Base-by-base conservation (phyloP, 2,329 filamentous ascomycete species). In the Talaromyces pinophilus region DNA sequence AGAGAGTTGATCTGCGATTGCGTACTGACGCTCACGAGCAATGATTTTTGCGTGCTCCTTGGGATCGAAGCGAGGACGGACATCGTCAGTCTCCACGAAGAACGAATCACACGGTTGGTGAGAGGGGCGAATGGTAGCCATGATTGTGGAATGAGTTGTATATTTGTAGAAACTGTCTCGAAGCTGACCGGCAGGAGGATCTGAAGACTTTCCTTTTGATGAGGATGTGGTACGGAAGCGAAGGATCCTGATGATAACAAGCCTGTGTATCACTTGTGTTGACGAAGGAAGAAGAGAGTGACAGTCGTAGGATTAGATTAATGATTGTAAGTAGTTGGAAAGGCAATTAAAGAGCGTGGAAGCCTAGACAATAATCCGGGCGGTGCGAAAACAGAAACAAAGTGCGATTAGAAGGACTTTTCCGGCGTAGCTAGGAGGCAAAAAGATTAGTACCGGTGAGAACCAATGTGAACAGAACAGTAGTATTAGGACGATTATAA, bases 1-100 rank as follows among this genome's bases (percentile, higher is more conserved):
- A 55, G 93, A 97, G 71, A 98, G 87, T 77, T 98, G 92, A 76
- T 93, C 91, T 68, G 90, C 93, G 72, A 98, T 90, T 71, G 90
- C 90, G 76, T 94, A 92, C 80, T 97, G 94, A 74, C 89, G 88
- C 81, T 94, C 88, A 75, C 91, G 88, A 67, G 91, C 90, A 72
- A 95, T 83, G 75, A 92, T 87, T 79, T 90, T 92, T 72, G 90
- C 87, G 68, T 92, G 89, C 73, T 95, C 91, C 75, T 90, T 88
- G 68, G 89, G 84, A 69, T 88, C 89, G 71, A 92, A 86, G 69
- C 88, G 87, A 40, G 72, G 71, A 64, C 73, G 71, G 69, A 78
- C 83, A 67, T 87, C 84, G 69, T 85, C 82, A 69, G 83, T 83
- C 72, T 91, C 88, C 64, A 90, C 86, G 73, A 90, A 90, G 79